A percentile compares a stretch with the other conserved stretches of the same genome.
These are phyloP conservation scores for Coniochaeta pulveracea DNA, from an alignment of 2,329 filamentous ascomycete species.

Conservation along the genomic window DNA sequence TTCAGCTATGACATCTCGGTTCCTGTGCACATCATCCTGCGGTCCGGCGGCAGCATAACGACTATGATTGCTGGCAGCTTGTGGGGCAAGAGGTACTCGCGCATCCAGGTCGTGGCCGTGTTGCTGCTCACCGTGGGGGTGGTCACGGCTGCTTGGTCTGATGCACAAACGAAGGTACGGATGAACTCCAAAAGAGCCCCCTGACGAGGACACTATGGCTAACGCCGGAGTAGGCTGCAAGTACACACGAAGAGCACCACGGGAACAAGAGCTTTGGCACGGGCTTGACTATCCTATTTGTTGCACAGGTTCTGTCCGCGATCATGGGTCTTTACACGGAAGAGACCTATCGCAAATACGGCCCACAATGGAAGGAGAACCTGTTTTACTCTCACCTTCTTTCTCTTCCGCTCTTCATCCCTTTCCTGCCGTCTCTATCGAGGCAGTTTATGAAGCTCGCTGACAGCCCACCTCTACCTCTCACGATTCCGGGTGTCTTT, in stretches of 20 bases:
- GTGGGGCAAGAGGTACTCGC: conserved; percentile 75
- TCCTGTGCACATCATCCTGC: conserved; percentile 90
- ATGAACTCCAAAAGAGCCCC: no score
- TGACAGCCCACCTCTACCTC: conserved; percentile 47
- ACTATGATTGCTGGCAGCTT: conserved; percentile 87
- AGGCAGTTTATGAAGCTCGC: conserved; percentile 53
- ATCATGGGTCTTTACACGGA: conserved; percentile 95
- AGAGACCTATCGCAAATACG: conserved; percentile 74
- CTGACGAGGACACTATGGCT: no score
- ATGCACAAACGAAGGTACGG: conserved; percentile 70
- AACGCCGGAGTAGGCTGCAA: no score
- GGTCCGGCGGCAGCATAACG: conserved; percentile 90
- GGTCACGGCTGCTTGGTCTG: conserved; percentile 78
- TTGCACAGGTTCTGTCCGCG: conserved; percentile 82
- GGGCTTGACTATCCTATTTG: conserved; percentile 71
- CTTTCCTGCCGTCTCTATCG: conserved; percentile 54
- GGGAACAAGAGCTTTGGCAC: conserved; percentile 38
- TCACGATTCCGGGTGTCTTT: conserved; percentile 22
- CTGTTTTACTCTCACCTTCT: conserved; percentile 83
- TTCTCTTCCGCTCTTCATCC: conserved; percentile 65
- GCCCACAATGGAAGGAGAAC: conserved; percentile 88
- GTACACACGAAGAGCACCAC: conserved; percentile 13
- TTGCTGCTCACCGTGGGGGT: conserved; percentile 77
- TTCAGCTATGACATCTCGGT: conserved; percentile 97
- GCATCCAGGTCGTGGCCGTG: conserved; percentile 71